phyloP scores from a whole-genome alignment of 805 yeast species.

The Kockiozyma suomiensis region DNA sequence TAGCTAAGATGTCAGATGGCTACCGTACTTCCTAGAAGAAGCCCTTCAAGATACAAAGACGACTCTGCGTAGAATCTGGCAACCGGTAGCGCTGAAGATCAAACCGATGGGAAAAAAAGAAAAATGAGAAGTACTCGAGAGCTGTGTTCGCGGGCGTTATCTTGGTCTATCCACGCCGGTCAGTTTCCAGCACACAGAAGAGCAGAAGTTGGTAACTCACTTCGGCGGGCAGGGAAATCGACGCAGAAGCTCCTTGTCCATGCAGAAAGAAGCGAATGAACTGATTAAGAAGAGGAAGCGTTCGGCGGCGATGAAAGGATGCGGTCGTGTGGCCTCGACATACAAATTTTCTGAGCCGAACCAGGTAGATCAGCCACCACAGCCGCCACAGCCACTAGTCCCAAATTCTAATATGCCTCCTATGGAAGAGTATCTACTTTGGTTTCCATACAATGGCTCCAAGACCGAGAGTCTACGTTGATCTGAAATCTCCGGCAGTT shows the following conservation, averaged over 20 bases:
- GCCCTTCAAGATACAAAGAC: background rate
- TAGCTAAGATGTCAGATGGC: background rate
- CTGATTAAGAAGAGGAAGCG: background rate
- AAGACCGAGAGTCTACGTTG: conserved; percentile 28
- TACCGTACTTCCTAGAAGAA: conserved; percentile 7
- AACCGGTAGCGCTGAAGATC: background rate
- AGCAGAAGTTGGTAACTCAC: conserved; percentile 16
- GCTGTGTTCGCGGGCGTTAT: conserved; percentile 7
- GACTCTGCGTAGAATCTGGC: conserved; percentile 12
- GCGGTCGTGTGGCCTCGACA: conserved; percentile 3
- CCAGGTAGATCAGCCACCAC: background rate
- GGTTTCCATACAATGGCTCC: conserved; percentile 8
- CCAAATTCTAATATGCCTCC: too few relatives aligned
- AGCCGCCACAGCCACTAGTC: background rate
- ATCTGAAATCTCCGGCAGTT: conserved; percentile 19
- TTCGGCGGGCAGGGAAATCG: conserved; percentile 45
- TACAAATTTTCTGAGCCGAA: conserved; percentile 4
- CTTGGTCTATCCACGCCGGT: conserved; percentile 15
- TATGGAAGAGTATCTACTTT: too few relatives aligned
- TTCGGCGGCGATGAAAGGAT: conserved; percentile 1
- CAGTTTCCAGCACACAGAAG: background rate
- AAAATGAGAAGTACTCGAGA: background rate
- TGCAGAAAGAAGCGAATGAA: conserved; percentile 29
- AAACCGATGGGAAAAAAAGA: background rate
- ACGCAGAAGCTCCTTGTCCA: conserved; percentile 45